Evolutionary conservation across 257 asterid genomes (phyloP).

Genomic region (Solanum peruvianum): DNA sequence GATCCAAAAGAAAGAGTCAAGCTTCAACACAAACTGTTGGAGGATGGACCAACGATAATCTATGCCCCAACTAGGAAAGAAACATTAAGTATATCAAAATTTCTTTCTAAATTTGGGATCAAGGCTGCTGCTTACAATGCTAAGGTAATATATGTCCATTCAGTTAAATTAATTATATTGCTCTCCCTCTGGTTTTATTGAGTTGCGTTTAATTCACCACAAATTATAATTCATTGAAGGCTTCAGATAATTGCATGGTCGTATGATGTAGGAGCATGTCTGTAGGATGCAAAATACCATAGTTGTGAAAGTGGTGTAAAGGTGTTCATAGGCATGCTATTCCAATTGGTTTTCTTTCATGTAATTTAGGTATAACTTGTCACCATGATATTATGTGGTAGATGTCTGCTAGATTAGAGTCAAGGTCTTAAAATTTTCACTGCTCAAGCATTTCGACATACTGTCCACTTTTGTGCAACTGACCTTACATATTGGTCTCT

Average conservation of each 20-base stretch:
- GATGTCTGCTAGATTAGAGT: not conserved
- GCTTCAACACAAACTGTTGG: constrained; percentile 19
- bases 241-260: not conserved
- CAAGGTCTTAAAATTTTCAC: not conserved
- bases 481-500: not conserved
- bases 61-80: constrained; percentile 72
- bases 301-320: not conserved
- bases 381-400: not conserved
- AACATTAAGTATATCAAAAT: constrained; percentile 53
- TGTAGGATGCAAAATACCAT: not conserved
- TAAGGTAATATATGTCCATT: constrained; percentile 28
- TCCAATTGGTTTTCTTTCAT: not conserved
- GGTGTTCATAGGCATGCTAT: not conserved
- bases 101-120: constrained; percentile 46
- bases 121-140: constrained; percentile 82
- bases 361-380: not conserved
- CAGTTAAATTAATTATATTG: not conserved
- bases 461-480: not conserved
- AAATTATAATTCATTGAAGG: not conserved
- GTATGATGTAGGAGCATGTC: not conserved
- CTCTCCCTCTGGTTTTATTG: not conserved
- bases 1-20: constrained; percentile 26
- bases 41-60: constrained; percentile 53
- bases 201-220: not conserved
- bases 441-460: not conserved